Base-by-base conservation (phyloP, 176 grass and related monocot genomes). In the Paspalum notatum region DNA sequence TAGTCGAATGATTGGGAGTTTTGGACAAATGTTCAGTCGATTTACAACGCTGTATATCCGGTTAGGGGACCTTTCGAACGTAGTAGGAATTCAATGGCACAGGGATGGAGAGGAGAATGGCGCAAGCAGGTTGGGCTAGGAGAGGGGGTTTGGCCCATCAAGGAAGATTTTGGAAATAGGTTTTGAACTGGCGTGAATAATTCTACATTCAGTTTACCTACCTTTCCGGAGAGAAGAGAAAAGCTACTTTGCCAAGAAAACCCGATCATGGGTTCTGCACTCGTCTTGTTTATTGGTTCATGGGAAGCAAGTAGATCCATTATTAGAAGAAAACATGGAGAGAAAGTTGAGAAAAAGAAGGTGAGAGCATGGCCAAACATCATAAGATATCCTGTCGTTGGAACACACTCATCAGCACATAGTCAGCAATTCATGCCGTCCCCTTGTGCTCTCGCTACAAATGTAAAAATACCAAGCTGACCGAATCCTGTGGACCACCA, bases 391-490 rank as follows among this genome's bases (percentile, higher is more conserved):
- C 14, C 5, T 22, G 66, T 62, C 51, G 12, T 81, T 50, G 78
- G 20, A 74, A 68, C 53, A 61, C 43, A 59, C 47, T 53, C 66
- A 45, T 72, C 55, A 72, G 47, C 12, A 37, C 54, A 57, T 80
- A 66, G 75, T 80, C 49, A 66, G 76, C 59, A 75, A n/a, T 62
- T 75, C 52, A 76, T 76, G 45, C 76, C 76, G 76, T 75, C 22
- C 47, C 52, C 8, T 61, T 70, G 42, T 81, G 74, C 70, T 47
- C 17, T 68, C 59, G 7, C 32, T 40, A 56, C 62, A 66, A 75
- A 42, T 64, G 10, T 64, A 62, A 62, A 71, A 18, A 65, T 45
- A 8, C 41, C 56, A 58, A 58, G 47, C 18, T 21, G 55, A 40
- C 20, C 52, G 38, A 48, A 58, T 18, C 9, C 13, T 41, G 42